Evolutionary conservation across 2,329 filamentous ascomycete genomes (phyloP), one percentile per base, ranked within the genome.

Genomic region (Fusarium mangiferae): DNA sequence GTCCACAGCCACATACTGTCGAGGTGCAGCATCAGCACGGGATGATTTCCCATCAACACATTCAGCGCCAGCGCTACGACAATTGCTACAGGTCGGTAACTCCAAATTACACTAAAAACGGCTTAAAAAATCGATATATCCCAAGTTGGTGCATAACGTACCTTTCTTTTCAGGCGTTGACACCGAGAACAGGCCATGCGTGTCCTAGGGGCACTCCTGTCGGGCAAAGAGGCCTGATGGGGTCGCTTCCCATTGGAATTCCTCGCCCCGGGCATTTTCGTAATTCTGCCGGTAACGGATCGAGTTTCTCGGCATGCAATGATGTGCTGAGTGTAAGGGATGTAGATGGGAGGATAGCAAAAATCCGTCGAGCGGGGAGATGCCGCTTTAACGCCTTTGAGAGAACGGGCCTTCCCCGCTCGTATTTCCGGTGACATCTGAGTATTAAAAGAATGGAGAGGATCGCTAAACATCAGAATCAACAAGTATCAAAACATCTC

Each of bases 141-240:
- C 5, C 44, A 1, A 28, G 7, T 30, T 20, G 22, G n/a, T 22
- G 3, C 4, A 20, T 26, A 20, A 70, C 81, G 30, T 79, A 85
- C 85, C 51, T 83, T 83, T 74, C 88, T 87, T 78, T 88, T 88
- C 33, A 86, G 81, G 46, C 84, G 80, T 67, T 88, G 86, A 62
- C 86, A 88, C 10, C 82, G 78, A 24, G 77, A 73, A 72, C 79
- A 79, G 1, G 80, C 77, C 51, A 84, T 72, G 11, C 79, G 75
- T 18, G 51, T 55, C 35, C 51, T 55, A 26, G 51, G 51, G 20
- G 51, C 51, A 55, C 36, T 41, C 26, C 51, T 36, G n/a, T 28
- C 36, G 18, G 51, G 20, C 14, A 39, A 22, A 20, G 51, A 39
- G 6, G 51, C n/a, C 35, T 20, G 48, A 36, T 11, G n/a, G 5